Base-by-base conservation (phyloP, 2,329 filamentous ascomycete species). In the Chrysoporthe cubensis region DNA sequence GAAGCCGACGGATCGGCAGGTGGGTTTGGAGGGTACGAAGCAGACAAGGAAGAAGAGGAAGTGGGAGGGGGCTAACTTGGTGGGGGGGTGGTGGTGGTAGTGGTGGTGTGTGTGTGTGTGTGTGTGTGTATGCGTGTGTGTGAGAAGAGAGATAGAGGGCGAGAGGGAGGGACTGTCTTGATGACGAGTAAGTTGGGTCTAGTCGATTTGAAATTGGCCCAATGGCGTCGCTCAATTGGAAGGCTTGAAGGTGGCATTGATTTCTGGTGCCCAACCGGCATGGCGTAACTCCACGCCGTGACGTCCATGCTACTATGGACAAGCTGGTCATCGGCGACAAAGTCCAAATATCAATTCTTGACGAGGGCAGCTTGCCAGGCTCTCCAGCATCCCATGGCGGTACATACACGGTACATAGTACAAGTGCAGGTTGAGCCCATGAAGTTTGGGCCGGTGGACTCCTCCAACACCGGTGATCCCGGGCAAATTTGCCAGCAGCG, bases 401-500 rank as follows among this genome's bases (percentile, higher is more conserved):
- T 18, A 54, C 11, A 34, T 5, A 54, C 6, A 52, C 48, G 32
- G 50, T 54, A 16, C 50, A 16, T 40, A 34, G 34, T 57, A 40
- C 18, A 26, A 40, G 32, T 34, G 32, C 34, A 40, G 54, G 40
- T 40, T 14, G 54, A 40, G 34, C 7, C 34, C 54, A 40, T 57
- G 34, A 16, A 3, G 40, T 40, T 54, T 34, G 50, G 26, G 16
- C 14, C 32, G 54, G 54, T 57, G 54, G 54, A n/a, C 40, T 57
- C 16, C 11, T 40, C 14, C 54, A 57, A 40, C 54, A 57, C 34
- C 32, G 54, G 54, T 40, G 32, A 57, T 57, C 54, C 54, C 34
- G 54, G 54, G 62, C 62, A 57, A 54, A 67, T 58, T 62, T 66
- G 26, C 48, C 11, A 21, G 54, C 66, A 65, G 65, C 67, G 56